Base-by-base conservation (phyloP, 305 asterid genomes). In the Plantago rigida region DNA sequence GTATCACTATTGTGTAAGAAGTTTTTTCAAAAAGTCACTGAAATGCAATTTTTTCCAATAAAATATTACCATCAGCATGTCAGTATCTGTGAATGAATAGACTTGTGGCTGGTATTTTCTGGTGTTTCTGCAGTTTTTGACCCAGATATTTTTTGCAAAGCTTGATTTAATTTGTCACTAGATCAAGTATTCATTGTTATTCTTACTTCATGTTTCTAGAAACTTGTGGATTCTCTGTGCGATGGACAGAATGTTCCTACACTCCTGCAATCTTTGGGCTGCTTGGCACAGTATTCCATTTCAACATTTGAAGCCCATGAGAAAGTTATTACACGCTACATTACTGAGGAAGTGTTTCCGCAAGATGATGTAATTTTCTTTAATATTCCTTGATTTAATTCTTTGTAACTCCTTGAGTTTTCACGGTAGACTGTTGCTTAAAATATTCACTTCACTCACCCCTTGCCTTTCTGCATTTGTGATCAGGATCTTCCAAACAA, bases 241-340 rank as follows among this genome's bases (percentile, higher is more conserved):
- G 59, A 48, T 3, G 83, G 88, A 75, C 66, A 76, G 74, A 81
- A 80, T 75, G 52, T 71, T 73, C 83, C 86, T 28, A 79, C 96
- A 47, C 80, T 83, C 44, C 75, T 89, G 80, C 89, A 85, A 84
- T 87, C 89, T 69, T 68, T 87, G 64, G 95, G 95, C 66, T 83
- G 89, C 59, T 62, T 86, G 73, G 87, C 93, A 39, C 92, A 83
- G 60, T 70, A 78, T 73, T 86, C 78, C 24, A 54, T 68, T 61
- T 76, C 84, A 65, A 69, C 86, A 67, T 83, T 77, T 74, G 89
- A 81, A 73, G 76, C 75, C 70, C 84, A 79, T 24, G 94, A 79
- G 72, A 68, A 78, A 58, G 82, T 64, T 75, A 78, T 87, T 67
- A 64, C 77, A 50, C 50, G 63, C 44, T 79, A 77, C 72, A 85